Evolutionary conservation across 2,329 filamentous ascomycete species (phyloP), one percentile per base, ranked within the genome.

Genomic region (Bipolaris gigantea): DNA sequence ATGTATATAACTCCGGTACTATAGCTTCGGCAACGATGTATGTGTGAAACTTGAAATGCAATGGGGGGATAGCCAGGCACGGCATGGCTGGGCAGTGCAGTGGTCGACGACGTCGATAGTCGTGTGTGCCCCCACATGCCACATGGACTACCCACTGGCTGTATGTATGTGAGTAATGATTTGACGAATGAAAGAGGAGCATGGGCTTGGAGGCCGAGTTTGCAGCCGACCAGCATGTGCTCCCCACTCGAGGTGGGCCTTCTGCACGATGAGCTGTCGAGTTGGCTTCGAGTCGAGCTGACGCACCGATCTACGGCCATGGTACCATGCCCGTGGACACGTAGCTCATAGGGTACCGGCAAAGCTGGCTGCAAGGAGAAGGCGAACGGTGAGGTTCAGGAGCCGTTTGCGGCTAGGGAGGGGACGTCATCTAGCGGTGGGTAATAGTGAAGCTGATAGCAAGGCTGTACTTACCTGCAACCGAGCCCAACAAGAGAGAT

Each of bases 251-350:
- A 33, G 47, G 36, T 13, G 25, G 18, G 27, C 27, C 27, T 44
- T 15, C 69, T 73, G 72, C 71, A 68, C 56, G 67, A 73, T 75
- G 71, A 65, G 72, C 61, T 75, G 72, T 69, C 71, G 56, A 62
- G 56, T 52, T 38, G 38, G 45, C 19, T 41, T 48, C 47, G 56
- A 53, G 54, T 58, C 45, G 56, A 64, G 71, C 66, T 59, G 61
- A 57, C 63, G 59, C 57, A 60, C 55, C 57, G 33, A 43, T 61
- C 56, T 61, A 53, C 61, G 25, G 59, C n/a, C 42, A 35, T 44
- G 55, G 52, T 64, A 58, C 72, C 73, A 61, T 57, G 59, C 63
- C 57, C 47, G 57, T 65, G 72, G 72, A 59, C 65, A 61, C 32
- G 59, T 53, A 59, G 60, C 62, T 72, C 59, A 75, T 73, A 73